These are phyloP conservation scores for Aspergillus sp. DNA, from an alignment of 2,329 filamentous ascomycete genomes.

Conservation along the genomic window DNA sequence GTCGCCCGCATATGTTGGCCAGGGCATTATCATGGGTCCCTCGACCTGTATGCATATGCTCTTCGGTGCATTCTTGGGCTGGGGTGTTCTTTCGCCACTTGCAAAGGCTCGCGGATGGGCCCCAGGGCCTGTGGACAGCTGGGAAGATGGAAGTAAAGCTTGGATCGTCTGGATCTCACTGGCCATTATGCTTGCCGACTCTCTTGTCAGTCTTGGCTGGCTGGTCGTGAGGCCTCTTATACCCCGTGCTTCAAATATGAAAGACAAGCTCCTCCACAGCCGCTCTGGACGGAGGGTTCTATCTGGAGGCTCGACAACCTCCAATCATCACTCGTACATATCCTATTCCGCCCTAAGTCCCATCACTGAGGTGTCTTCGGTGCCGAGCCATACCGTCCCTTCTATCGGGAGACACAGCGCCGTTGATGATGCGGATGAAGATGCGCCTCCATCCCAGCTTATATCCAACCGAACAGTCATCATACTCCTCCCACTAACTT, in stretches of 20 bases:
- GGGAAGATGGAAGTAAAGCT: conserved; percentile 90
- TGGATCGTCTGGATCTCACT: conserved; percentile 98
- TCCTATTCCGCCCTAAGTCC: conserved; percentile 34
- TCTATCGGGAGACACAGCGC: not conserved
- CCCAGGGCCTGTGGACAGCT: conserved; percentile 79
- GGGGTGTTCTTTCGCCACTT: conserved; percentile 85
- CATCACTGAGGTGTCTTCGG: conserved; percentile 24
- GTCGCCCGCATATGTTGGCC: conserved; percentile 93
- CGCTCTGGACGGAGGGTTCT: conserved; percentile 30
- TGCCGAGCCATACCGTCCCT: conserved; percentile 11
- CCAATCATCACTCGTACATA: conserved; percentile 29
- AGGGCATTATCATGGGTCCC: conserved; percentile 98
- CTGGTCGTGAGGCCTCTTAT: conserved; percentile 67
- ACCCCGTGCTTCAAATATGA: conserved; percentile 45
- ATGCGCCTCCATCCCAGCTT: conserved; percentile 81
- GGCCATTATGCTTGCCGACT: conserved; percentile 95
- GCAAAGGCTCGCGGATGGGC: conserved; percentile 88
- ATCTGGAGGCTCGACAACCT: conserved; percentile 19
- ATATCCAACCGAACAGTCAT: conserved; percentile 71
- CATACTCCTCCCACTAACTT: conserved; percentile 73
- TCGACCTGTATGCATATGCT: conserved; percentile 96
- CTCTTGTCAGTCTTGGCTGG: conserved; percentile 82
- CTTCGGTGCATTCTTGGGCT: conserved; percentile 82
- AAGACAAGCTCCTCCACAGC: conserved; percentile 32
- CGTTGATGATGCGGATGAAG: conserved; percentile 59